phyloP scores from a whole-genome alignment of 2,329 filamentous ascomycete species.

The Claviceps digitariae region DNA sequence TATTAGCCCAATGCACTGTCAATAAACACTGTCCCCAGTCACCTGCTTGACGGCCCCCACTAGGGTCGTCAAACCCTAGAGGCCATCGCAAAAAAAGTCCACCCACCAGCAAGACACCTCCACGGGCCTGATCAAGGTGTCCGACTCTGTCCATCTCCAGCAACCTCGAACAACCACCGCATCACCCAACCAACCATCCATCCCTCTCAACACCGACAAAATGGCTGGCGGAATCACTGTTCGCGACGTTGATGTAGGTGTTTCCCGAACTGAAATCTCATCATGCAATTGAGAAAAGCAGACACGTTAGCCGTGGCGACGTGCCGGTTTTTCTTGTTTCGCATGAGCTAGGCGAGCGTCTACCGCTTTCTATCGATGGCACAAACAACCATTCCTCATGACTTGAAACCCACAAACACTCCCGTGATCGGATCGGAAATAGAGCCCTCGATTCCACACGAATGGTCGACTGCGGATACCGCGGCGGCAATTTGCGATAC shows the following conservation, averaged over 20 bases:
- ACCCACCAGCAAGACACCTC: background rate
- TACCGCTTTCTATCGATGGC: background rate
- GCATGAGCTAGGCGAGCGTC: background rate
- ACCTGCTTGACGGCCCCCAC: constrained; percentile 6
- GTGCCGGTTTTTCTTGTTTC: too few relatives aligned
- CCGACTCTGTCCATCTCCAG: constrained; percentile 12
- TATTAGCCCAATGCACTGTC: too few relatives aligned
- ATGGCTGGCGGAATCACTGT: constrained; percentile 71
- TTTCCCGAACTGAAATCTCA: constrained; percentile 14
- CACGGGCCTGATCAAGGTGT: background rate
- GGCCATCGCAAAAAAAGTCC: constrained; percentile 9
- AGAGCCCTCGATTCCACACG: background rate
- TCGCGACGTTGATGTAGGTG: constrained; percentile 73
- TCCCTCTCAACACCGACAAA: constrained; percentile 42
- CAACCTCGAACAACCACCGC: constrained; percentile 13
- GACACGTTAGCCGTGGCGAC: background rate
- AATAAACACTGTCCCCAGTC: constrained; percentile 10
- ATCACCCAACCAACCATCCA: constrained; percentile 3
- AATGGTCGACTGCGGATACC: background rate
- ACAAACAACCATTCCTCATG: background rate
- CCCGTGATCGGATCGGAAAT: background rate
- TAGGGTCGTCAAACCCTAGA: constrained; percentile 22
- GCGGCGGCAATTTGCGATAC: background rate
- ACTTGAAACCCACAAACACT: constrained; percentile 3
- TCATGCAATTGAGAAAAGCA: background rate